These are phyloP conservation scores for Dioszegia crocea DNA, from an alignment of 768 basidiomycete genomes.

Conservation along the genomic window DNA sequence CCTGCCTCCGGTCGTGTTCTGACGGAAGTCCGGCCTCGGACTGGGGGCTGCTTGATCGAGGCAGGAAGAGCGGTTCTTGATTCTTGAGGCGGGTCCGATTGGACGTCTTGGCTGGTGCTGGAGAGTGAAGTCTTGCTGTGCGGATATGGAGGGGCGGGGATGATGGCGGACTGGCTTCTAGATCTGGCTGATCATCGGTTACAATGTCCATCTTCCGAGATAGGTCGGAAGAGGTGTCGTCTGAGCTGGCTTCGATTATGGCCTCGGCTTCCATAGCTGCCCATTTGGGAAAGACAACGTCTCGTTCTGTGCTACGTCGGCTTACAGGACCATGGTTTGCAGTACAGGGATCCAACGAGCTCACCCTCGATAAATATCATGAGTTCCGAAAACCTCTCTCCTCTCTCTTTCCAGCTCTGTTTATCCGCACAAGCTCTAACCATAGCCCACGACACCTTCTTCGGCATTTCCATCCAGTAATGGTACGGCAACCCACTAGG, in stretches of 20 bases:
- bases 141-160: not conserved
- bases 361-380: constrained; percentile 10
- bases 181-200: not conserved
- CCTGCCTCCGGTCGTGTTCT: too few relatives aligned
- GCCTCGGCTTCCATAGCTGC: constrained; percentile 6
- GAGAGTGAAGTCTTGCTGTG: not conserved
- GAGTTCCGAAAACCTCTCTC: not conserved
- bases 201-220: too few relatives aligned
- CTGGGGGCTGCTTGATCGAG: not conserved
- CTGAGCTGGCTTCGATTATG: not conserved
- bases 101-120: not conserved
- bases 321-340: not conserved
- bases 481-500: constrained; percentile 10
- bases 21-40: too few relatives aligned
- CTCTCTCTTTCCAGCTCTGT: constrained; percentile 7
- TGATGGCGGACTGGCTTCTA: not conserved
- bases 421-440: not conserved
- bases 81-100: not conserved
- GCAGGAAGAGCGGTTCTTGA: constrained; percentile 7
- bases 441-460: constrained; percentile 9
- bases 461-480: constrained; percentile 14
- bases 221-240: too few relatives aligned
- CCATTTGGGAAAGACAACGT: constrained; percentile 1
- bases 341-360: not conserved
- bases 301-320: not conserved